Evolutionary conservation across 352 stramenopile species (phyloP).

Genomic region (Phytopythium mirpurense): DNA sequence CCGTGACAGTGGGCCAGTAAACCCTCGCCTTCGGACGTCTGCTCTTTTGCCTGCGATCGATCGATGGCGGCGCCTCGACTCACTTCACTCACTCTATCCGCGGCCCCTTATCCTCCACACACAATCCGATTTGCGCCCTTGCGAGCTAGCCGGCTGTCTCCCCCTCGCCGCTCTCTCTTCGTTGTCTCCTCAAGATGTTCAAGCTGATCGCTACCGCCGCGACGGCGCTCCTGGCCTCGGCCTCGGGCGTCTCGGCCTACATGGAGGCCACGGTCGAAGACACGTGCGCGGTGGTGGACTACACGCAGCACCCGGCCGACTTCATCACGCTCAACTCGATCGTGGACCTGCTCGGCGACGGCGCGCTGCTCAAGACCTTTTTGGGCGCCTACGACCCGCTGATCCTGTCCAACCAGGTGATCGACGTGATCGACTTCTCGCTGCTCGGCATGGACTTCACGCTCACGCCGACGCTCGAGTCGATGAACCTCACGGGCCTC

Average conservation of each 20-base stretch:
- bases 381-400: slow-evolving; percentile 28
- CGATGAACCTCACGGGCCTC: slow-evolving; percentile 37
- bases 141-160: background rate
- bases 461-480: slow-evolving; percentile 45
- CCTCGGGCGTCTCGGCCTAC: slow-evolving; percentile 12
- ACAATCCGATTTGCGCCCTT: slow-evolving; percentile 4
- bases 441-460: slow-evolving; percentile 46
- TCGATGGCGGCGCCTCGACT: too few species aligned
- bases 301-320: slow-evolving; percentile 15
- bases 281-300: slow-evolving; percentile 25
- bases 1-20: background rate
- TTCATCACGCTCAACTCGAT: slow-evolving; percentile 26
- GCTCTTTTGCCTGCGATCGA: background rate
- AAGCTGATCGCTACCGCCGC: slow-evolving; percentile 5
- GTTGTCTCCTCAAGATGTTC: slow-evolving; percentile 2
- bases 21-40: background rate
- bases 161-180: background rate
- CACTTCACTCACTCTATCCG: background rate
- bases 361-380: slow-evolving; percentile 22
- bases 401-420: slow-evolving; percentile 27
- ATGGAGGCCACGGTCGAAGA: slow-evolving; percentile 17
- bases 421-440: slow-evolving; percentile 38
- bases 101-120: background rate
- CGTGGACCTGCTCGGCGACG: slow-evolving; percentile 24
- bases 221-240: slow-evolving; percentile 2